Evolutionary conservation across 805 yeast species (phyloP).

Genomic region (Yamadazyma tumulicola): DNA sequence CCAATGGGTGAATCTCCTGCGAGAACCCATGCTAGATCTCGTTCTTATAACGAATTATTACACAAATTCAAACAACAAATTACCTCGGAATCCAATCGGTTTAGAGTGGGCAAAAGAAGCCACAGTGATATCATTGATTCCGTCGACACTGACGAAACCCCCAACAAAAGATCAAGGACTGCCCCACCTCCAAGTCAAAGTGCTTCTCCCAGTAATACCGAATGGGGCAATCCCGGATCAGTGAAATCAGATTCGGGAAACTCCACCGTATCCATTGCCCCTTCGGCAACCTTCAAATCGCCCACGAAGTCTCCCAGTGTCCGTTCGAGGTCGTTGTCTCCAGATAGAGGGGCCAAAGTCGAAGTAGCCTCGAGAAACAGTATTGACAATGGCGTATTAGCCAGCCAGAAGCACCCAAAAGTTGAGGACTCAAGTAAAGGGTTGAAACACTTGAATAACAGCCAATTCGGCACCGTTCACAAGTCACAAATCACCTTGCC

Average conservation of each 20-base stretch:
- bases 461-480: slow-evolving; percentile 3
- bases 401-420: background rate
- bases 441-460: slow-evolving; percentile 1
- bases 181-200: slow-evolving; percentile 41
- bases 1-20: slow-evolving; percentile 14
- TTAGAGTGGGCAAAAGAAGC: slow-evolving; percentile 23
- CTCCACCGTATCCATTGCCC: background rate
- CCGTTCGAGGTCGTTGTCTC: slow-evolving; percentile 27
- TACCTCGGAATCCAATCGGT: slow-evolving; percentile 10
- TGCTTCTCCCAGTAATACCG: slow-evolving; percentile 18
- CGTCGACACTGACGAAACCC: slow-evolving; percentile 4
- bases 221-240: too few relatives aligned
- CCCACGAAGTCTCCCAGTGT: slow-evolving; percentile 7
- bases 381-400: background rate
- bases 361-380: background rate
- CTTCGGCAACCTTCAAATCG: slow-evolving; percentile 1
- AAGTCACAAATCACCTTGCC: slow-evolving; percentile 24
- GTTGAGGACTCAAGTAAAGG: background rate
- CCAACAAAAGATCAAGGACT: slow-evolving; percentile 38
- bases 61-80: slow-evolving; percentile 22
- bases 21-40: slow-evolving; percentile 30
- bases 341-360: slow-evolving; percentile 11
- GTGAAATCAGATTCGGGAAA: background rate
- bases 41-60: slow-evolving; percentile 32
- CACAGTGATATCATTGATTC: slow-evolving; percentile 18